Conservation (phyloP, 2,329 filamentous ascomycete species). For the Penicillium olsonii region DNA sequence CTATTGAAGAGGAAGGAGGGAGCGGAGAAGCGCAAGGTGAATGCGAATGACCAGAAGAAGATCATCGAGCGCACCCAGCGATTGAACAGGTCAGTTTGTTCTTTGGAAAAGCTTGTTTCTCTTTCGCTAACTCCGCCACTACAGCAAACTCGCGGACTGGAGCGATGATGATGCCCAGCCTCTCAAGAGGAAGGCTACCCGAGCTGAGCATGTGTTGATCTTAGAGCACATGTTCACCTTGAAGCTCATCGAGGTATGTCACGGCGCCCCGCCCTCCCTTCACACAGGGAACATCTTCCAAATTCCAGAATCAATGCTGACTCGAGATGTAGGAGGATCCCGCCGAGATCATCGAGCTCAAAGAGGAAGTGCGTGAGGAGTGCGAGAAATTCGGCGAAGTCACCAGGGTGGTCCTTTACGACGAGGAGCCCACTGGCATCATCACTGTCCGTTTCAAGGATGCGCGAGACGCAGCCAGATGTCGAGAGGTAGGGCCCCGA, state of each 20-base stretch:
- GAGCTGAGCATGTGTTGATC: constrained; percentile 49
- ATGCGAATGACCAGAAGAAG: constrained; percentile 75
- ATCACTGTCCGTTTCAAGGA: constrained; percentile 81
- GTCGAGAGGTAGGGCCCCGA: constrained; percentile 54
- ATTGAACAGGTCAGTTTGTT: constrained; percentile 62
- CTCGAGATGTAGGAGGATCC: constrained; percentile 64
- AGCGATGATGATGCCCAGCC: constrained; percentile 70
- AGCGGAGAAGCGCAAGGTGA: constrained; percentile 55
- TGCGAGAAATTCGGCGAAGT: constrained; percentile 83
- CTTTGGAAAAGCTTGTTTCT: neutral
- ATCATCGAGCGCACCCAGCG: constrained; percentile 90
- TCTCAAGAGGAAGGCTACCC: neutral
- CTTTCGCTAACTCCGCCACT: constrained; percentile 16
- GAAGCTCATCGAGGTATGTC: constrained; percentile 58
- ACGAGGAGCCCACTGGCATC: constrained; percentile 80
- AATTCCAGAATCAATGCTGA: constrained; percentile 17
- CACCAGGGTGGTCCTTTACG: constrained; percentile 88
- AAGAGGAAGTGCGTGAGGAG: constrained; percentile 89
- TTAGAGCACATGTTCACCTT: constrained; percentile 93
- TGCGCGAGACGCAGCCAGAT: constrained; percentile 68
- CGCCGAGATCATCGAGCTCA: constrained; percentile 82
- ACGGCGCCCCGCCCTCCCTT: neutral
- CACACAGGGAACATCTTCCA: neutral
- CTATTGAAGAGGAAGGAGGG: constrained; percentile 70
- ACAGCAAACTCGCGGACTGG: constrained; percentile 89